Conservation (phyloP, 306 rosid species). For the peach (Prunus persica) region DNA sequence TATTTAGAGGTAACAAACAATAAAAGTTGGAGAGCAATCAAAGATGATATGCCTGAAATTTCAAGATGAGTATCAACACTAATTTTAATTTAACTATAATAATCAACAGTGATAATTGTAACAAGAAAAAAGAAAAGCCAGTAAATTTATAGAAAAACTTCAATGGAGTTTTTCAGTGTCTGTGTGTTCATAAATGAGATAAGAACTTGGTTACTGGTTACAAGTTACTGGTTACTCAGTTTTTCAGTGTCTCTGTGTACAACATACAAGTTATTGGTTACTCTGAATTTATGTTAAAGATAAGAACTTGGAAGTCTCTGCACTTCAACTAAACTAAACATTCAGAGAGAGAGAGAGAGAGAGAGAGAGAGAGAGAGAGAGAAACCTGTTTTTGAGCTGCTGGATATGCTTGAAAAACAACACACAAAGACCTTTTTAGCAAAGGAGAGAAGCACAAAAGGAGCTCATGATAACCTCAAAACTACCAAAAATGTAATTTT, state of each 20-base stretch:
- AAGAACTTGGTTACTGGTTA: neutral
- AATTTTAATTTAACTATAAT: neutral
- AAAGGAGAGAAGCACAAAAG: constrained; percentile 26
- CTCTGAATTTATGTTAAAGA: neutral
- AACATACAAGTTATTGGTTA: too few relatives aligned
- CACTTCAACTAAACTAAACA: constrained; percentile 17
- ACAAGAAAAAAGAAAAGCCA: neutral
- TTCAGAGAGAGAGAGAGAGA: constrained; percentile 20
- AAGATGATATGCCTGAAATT: constrained; percentile 40
- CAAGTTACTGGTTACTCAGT: too few relatives aligned
- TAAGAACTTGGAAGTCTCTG: constrained; percentile 6
- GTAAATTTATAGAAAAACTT: neutral
- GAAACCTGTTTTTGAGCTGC: constrained; percentile 51
- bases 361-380: constrained; percentile 4
- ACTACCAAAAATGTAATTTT: constrained; percentile 23
- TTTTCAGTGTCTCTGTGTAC: too few relatives aligned
- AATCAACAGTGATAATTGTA: neutral
- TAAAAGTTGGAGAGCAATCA: constrained; percentile 18
- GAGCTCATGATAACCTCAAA: constrained; percentile 31
- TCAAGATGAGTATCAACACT: constrained; percentile 20
- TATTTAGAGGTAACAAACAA: constrained; percentile 24
- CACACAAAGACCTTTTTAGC: constrained; percentile 27
- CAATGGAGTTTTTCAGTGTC: neutral
- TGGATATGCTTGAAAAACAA: constrained; percentile 23
- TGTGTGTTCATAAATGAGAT: neutral